These are phyloP conservation scores for Citrus australasica DNA, from an alignment of 345 rosid species.

Conservation along the genomic window DNA sequence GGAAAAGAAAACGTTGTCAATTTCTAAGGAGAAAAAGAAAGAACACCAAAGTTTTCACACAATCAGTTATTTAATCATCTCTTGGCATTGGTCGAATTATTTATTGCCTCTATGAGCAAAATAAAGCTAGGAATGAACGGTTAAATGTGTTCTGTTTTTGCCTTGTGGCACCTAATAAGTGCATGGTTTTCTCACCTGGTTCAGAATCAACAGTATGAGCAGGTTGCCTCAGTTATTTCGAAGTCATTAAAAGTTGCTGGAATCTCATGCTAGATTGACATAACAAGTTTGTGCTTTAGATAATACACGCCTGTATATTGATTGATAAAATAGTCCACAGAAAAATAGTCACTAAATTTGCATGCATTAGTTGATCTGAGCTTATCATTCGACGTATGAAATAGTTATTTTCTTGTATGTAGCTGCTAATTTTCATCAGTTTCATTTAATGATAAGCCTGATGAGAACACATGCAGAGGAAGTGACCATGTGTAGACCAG, in stretches of 20 bases:
- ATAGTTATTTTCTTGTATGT: no score
- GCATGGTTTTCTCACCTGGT: constrained; percentile 93
- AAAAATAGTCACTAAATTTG: no score
- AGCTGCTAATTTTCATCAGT: no score
- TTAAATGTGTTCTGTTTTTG: constrained; percentile 84
- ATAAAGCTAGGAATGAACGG: constrained; percentile 87
- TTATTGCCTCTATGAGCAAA: constrained; percentile 81
- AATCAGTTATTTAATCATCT: constrained; percentile 94
- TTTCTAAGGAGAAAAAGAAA: constrained; percentile 83
- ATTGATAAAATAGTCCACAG: no score
- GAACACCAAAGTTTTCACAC: constrained; percentile 91
- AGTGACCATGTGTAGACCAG: no score
- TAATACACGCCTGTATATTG: neutral
- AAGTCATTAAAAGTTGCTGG: constrained; percentile 72
- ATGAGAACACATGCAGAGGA: no score
- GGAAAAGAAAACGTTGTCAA: constrained; percentile 69
- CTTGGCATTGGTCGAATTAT: constrained; percentile 93
- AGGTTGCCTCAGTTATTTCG: constrained; percentile 63
- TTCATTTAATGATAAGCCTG: no score
- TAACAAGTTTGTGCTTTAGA: constrained; percentile 52
- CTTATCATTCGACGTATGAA: no score
- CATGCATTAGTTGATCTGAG: no score
- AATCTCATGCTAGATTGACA: constrained; percentile 84
- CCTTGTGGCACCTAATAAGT: constrained; percentile 85
- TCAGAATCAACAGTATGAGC: constrained; percentile 78